These are phyloP conservation scores for Cyathus olla DNA, from an alignment of 1,284 basidiomycete genomes.

Conservation along the genomic window DNA sequence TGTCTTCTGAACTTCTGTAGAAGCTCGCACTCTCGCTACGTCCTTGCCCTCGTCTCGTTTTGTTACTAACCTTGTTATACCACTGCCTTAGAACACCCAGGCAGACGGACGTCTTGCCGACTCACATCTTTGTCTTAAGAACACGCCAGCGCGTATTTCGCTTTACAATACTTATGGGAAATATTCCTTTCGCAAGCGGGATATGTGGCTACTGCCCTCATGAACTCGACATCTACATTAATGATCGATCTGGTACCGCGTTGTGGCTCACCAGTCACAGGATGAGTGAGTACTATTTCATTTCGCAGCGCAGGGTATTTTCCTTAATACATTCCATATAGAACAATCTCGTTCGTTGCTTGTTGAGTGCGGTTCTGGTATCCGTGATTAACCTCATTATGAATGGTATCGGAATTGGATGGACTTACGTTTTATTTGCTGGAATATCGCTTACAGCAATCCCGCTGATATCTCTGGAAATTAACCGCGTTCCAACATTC, in stretches of 20 bases:
- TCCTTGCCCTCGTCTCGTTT: no score
- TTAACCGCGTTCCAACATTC: slow-evolving; percentile 50
- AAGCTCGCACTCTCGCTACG: no score
- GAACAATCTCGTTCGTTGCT: slow-evolving; percentile 65
- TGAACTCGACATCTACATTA: slow-evolving; percentile 48
- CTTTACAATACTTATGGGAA: no score
- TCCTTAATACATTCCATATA: slow-evolving; percentile 16
- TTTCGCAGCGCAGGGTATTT: not conserved
- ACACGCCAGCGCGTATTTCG: no score
- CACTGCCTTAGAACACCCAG: no score
- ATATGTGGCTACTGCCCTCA: slow-evolving; percentile 41
- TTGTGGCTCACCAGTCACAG: slow-evolving; percentile 42
- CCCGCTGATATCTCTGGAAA: slow-evolving; percentile 51
- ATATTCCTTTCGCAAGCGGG: slow-evolving; percentile 56
- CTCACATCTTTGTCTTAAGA: no score
- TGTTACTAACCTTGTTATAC: no score
- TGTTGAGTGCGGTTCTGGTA: slow-evolving; percentile 57
- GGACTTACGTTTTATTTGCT: slow-evolving; percentile 59
- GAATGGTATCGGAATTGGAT: slow-evolving; percentile 55
- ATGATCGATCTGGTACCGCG: slow-evolving; percentile 55
- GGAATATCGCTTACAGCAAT: slow-evolving; percentile 46
- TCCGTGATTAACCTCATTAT: slow-evolving; percentile 58
- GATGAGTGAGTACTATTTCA: slow-evolving; percentile 29
- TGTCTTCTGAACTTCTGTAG: slow-evolving; percentile 39
- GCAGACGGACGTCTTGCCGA: no score